Conservation (phyloP, 1,284 basidiomycete genomes). For the Puccinia triticina region DNA sequence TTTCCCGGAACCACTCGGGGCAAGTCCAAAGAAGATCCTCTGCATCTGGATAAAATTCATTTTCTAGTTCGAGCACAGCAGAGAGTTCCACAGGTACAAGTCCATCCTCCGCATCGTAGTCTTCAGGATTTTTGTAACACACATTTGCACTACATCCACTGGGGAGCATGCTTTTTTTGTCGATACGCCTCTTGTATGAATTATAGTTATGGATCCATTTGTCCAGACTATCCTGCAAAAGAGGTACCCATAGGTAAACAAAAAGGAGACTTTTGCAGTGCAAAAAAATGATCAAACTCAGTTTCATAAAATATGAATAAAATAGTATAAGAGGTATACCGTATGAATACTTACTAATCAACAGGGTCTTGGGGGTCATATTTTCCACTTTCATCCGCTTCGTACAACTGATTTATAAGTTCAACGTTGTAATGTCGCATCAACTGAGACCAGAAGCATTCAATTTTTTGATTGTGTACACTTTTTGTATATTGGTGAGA, state of each 20-base stretch:
- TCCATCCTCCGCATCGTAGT: background rate
- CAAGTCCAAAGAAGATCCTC: background rate
- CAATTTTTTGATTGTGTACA: conserved; percentile 28
- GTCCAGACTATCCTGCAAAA: conserved; percentile 1
- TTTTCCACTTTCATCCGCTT: background rate
- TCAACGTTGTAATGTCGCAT: background rate
- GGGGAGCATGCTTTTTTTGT: conserved; percentile 13
- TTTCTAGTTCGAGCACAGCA: background rate
- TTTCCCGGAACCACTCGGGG: background rate
- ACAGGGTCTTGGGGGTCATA: conserved; percentile 21
- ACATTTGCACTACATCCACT: background rate
- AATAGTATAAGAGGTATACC: no score
- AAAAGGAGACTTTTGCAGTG: background rate
- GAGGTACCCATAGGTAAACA: background rate
- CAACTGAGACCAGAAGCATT: conserved; percentile 16
- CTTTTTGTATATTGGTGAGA: conserved; percentile 18
- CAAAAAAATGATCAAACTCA: background rate
- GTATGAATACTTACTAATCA: background rate
- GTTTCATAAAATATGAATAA: background rate
- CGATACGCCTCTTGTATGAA: background rate
- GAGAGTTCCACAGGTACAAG: background rate
- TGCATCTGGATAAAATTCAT: conserved; percentile 7
- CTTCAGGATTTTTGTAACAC: conserved; percentile 4
- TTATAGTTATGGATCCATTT: conserved; percentile 16
- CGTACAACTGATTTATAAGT: background rate